These are phyloP conservation scores for Pythium angustatum DNA, from an alignment of 352 stramenopile genomes.

Conservation along the genomic window DNA sequence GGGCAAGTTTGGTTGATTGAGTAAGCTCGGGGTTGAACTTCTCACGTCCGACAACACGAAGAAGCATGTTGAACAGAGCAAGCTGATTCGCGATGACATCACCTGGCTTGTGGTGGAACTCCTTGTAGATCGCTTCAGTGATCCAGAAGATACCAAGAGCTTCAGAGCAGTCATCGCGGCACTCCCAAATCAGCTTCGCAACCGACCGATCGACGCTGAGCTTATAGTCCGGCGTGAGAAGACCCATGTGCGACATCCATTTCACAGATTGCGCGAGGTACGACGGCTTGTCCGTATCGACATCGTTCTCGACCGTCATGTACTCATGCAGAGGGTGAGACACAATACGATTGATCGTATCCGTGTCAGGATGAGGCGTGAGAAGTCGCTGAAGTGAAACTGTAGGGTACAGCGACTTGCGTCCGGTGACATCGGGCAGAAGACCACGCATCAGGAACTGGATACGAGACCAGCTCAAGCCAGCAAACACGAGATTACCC, in stretches of 20 bases:
- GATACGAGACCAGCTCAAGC: constrained; percentile 94
- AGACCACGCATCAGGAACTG: constrained; percentile 97
- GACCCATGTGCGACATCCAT: constrained; percentile 90
- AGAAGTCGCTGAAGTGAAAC: constrained; percentile 92
- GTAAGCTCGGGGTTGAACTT: constrained; percentile 75
- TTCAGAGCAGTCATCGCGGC: constrained; percentile 76
- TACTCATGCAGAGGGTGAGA: constrained; percentile 80
- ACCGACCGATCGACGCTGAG: constrained; percentile 74
- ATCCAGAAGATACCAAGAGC: constrained; percentile 83
- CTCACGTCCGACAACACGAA: constrained; percentile 79
- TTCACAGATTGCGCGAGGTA: constrained; percentile 90
- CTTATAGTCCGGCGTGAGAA: constrained; percentile 72
- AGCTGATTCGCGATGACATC: constrained; percentile 83
- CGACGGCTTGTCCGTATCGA: constrained; percentile 35
- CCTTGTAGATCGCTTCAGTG: constrained; percentile 69
- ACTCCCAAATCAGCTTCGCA: constrained; percentile 84
- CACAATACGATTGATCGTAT: constrained; percentile 90
- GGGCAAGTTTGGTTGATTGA: constrained; percentile 55
- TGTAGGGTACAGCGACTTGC: constrained; percentile 91
- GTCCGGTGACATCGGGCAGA: constrained; percentile 93
- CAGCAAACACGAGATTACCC: constrained; percentile 96
- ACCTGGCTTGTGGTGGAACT: constrained; percentile 86
- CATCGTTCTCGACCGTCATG: constrained; percentile 42
- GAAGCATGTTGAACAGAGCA: constrained; percentile 85
- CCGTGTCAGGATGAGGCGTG: constrained; percentile 87